Percentiles rank a stretch among this genome's conserved stretches.
Conservation (phyloP, 1,139 yeast species). For the Komagataea norvegica region DNA sequence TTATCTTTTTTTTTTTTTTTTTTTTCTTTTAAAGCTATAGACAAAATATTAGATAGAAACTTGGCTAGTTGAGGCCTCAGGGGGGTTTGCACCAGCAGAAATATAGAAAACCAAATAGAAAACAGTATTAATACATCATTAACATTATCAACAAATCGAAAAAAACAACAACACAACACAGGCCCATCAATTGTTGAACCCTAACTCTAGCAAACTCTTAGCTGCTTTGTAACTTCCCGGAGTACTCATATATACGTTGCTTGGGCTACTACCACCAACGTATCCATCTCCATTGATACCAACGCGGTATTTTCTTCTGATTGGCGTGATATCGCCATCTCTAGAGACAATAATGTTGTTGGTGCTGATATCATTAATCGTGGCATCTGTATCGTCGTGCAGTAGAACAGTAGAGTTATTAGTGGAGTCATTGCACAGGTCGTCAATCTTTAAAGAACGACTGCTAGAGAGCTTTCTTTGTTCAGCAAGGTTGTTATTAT, state of each 20-base stretch:
- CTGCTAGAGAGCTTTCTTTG: too few relatives aligned
- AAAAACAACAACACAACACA: not conserved
- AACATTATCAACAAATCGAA: not conserved
- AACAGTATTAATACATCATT: not conserved
- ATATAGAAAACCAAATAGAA: too few relatives aligned
- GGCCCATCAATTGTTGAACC: conserved; percentile 14
- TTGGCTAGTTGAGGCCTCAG: too few relatives aligned
- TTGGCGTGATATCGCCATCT: conserved; percentile 20
- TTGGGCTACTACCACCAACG: conserved; percentile 10
- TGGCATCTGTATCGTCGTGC: conserved; percentile 9
- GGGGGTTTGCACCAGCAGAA: too few relatives aligned
- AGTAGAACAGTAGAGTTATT: conserved; percentile 8
- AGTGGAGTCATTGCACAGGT: conserved; percentile 16
- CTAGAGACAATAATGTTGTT: not conserved
- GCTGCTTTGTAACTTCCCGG: conserved; percentile 49
- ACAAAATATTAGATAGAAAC: not conserved
- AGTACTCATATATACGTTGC: conserved; percentile 26
- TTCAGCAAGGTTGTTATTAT: conserved; percentile 1
- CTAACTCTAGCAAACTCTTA: conserved; percentile 38
- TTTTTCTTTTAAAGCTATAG: too few relatives aligned
- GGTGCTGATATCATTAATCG: conserved; percentile 1
- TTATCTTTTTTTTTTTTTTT: too few relatives aligned
- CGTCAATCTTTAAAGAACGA: conserved; percentile 18
- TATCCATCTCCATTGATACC: conserved; percentile 19
- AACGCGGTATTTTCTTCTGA: conserved; percentile 12